Percentiles rank a stretch among this genome's conserved stretches.
These are phyloP conservation scores for Colletotrichum falcatum DNA, from an alignment of 2,329 filamentous ascomycete species.

Conservation along the genomic window DNA sequence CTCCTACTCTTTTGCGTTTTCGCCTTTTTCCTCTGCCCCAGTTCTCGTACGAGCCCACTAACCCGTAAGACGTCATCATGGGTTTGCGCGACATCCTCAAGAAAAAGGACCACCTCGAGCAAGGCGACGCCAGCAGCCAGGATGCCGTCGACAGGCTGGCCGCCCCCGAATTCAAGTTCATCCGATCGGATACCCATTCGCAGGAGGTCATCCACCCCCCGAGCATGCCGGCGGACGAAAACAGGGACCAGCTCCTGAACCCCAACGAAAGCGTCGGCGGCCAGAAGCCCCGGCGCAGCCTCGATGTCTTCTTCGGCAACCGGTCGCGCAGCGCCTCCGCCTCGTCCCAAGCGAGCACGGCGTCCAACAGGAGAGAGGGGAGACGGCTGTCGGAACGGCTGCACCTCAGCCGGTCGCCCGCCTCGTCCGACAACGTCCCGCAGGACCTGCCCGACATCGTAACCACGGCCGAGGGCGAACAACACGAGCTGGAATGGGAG, in stretches of 20 bases:
- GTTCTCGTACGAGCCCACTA: neutral
- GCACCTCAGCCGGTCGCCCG: constrained; percentile 69
- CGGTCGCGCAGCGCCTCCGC: constrained; percentile 63
- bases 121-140: constrained; percentile 50
- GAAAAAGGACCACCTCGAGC: constrained; percentile 63
- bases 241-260: constrained; percentile 45
- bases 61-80: constrained; percentile 51
- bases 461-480: constrained; percentile 56
- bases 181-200: constrained; percentile 84
- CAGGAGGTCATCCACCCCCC: constrained; percentile 84
- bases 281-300: constrained; percentile 55
- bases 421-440: constrained; percentile 80
- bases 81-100: constrained; percentile 65
- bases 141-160: constrained; percentile 46
- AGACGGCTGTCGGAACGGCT: constrained; percentile 76
- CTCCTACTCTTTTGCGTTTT: too few relatives aligned
- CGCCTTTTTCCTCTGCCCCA: neutral
- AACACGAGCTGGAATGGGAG: constrained; percentile 86
- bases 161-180: constrained; percentile 81
- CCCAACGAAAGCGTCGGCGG: constrained; percentile 45
- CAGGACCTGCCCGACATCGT: constrained; percentile 82
- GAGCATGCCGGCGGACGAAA: constrained; percentile 45
- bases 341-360: constrained; percentile 55
- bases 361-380: constrained; percentile 46
- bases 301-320: constrained; percentile 58